Conservation (phyloP, 116 monocot genomes). For the Cymodocea nodosa region DNA sequence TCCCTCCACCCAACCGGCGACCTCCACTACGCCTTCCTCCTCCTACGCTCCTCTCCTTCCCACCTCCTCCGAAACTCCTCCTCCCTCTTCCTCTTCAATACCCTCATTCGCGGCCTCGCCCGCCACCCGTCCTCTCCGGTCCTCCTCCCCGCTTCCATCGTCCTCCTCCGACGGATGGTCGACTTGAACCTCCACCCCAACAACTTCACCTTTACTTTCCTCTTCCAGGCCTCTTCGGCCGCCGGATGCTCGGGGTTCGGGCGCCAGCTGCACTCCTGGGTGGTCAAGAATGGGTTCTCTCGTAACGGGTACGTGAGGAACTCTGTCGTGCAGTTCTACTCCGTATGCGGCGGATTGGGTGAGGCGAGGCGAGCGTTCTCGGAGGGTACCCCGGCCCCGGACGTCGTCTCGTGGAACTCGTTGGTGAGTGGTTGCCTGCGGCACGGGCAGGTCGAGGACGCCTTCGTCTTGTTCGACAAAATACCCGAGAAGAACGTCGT, state of each 20-base stretch:
- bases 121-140: slow-evolving; percentile 30
- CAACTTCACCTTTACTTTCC: slow-evolving; percentile 69
- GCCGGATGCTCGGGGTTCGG: slow-evolving; percentile 5
- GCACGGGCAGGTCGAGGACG: slow-evolving; percentile 7
- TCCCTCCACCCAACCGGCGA: slow-evolving; percentile 41
- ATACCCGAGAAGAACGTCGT: slow-evolving; percentile 36
- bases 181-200: slow-evolving; percentile 20
- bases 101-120: slow-evolving; percentile 12
- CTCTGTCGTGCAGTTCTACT: slow-evolving; percentile 17
- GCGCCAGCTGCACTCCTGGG: slow-evolving; percentile 9
- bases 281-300: slow-evolving; percentile 3
- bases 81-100: slow-evolving; percentile 24
- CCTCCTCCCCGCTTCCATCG: slow-evolving; percentile 27
- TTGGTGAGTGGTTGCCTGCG: slow-evolving; percentile 7
- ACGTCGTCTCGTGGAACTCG: slow-evolving; percentile 19
- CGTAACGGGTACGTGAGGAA: slow-evolving; percentile 6
- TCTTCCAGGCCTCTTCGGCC: slow-evolving; percentile 47
- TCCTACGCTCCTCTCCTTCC: slow-evolving; percentile 9
- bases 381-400: slow-evolving; percentile 2
- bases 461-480: slow-evolving; percentile 19
- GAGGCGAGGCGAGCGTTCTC: slow-evolving; percentile 8
- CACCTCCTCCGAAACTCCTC: slow-evolving; percentile 16
- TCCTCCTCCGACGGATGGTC: slow-evolving; percentile 25
- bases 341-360: background rate
- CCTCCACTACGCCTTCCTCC: slow-evolving; percentile 30